Conservation (phyloP, 2,329 filamentous ascomycete genomes). For the Colletotrichum agaves region DNA sequence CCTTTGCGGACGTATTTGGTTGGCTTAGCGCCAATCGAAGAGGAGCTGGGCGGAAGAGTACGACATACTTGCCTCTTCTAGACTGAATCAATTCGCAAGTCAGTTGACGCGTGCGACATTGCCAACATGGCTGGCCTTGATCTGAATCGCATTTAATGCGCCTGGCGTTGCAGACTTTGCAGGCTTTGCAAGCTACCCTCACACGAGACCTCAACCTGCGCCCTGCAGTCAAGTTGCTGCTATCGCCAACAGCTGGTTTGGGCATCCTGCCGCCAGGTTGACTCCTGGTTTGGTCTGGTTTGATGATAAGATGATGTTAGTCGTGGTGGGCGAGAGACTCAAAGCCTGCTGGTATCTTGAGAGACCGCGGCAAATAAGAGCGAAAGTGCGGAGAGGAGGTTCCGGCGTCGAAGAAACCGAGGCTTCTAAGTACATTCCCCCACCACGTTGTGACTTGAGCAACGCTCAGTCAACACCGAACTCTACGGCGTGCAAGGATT, state of each 20-base stretch:
- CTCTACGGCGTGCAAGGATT: too few relatives aligned
- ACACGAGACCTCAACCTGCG: constrained; percentile 28
- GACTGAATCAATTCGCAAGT: constrained; percentile 25
- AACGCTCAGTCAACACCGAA: too few relatives aligned
- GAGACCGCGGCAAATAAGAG: not conserved
- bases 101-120: constrained; percentile 20
- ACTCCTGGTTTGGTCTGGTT: not conserved
- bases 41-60: accelerated
- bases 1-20: constrained; percentile 18
- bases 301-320: not conserved
- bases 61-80: constrained; percentile 16
- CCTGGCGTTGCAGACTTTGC: constrained; percentile 16
- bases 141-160: constrained; percentile 28
- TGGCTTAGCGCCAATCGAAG: too few relatives aligned
- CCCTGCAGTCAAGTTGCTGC: not conserved
- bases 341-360: not conserved
- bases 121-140: constrained; percentile 25
- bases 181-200: constrained; percentile 38
- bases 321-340: too few relatives aligned
- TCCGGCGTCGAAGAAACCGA: not conserved
- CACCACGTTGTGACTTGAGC: too few relatives aligned
- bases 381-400: not conserved
- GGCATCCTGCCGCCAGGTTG: not conserved
- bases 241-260: not conserved
- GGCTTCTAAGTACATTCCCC: not conserved